Percentiles rank a stretch among this genome's conserved stretches.
Evolutionary conservation across 805 yeast species (phyloP).

Genomic region (Kuraishia molischiana): DNA sequence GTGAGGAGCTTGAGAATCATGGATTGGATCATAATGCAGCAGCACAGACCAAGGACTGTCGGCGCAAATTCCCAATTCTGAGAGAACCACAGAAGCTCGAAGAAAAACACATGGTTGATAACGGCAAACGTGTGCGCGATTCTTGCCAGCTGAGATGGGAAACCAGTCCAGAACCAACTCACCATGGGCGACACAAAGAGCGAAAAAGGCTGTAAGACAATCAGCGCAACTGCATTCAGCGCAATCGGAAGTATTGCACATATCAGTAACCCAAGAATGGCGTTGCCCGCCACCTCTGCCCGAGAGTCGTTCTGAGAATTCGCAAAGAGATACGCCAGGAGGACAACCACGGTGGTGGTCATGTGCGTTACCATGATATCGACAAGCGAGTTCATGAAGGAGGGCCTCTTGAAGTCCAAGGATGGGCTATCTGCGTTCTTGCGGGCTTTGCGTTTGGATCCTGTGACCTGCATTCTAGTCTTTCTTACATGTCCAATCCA

Average conservation of each 20-base stretch:
- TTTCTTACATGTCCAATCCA: slow-evolving; percentile 42
- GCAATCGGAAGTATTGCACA: slow-evolving; percentile 38
- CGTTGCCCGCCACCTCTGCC: slow-evolving; percentile 25
- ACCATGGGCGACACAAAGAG: slow-evolving; percentile 39
- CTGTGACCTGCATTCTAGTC: slow-evolving; percentile 44
- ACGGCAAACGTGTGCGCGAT: slow-evolving; percentile 46
- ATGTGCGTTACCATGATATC: slow-evolving; percentile 31
- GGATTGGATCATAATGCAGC: slow-evolving; percentile 45
- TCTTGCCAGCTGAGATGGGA: slow-evolving; percentile 46
- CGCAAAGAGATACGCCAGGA: slow-evolving; percentile 39
- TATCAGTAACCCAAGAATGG: slow-evolving; percentile 32
- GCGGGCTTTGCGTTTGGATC: slow-evolving; percentile 37
- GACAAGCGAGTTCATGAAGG: slow-evolving; percentile 30
- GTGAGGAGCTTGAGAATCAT: slow-evolving; percentile 44
- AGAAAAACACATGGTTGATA: slow-evolving; percentile 39
- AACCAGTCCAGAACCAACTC: slow-evolving; percentile 28
- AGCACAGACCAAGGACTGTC: slow-evolving; percentile 52
- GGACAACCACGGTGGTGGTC: slow-evolving; percentile 22
- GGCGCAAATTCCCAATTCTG: slow-evolving; percentile 59
- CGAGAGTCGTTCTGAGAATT: slow-evolving; percentile 40
- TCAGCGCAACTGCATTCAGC: slow-evolving; percentile 29
- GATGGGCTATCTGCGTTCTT: slow-evolving; percentile 27
- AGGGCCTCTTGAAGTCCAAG: slow-evolving; percentile 37
- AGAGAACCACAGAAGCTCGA: slow-evolving; percentile 55
- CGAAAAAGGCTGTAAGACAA: slow-evolving; percentile 34